Conservation (phyloP, 176 grass and related monocot genomes). For the Phoenix roebelenii region DNA sequence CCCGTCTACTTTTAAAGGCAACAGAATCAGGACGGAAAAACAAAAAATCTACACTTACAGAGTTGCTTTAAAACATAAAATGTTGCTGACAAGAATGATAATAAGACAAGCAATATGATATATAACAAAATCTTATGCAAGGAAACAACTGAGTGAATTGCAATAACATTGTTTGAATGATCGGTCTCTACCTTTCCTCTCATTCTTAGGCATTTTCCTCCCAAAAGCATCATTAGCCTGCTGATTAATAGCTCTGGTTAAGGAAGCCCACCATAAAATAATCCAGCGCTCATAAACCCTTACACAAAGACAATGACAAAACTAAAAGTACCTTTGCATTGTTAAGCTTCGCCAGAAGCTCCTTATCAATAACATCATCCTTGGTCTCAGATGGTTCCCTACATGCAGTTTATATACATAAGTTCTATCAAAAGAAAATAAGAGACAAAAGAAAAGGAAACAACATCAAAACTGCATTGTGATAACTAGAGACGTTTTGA, state of each 20-base stretch:
- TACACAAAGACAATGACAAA: not conserved
- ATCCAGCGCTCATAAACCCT: not conserved
- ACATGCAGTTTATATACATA: not conserved
- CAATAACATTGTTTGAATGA: not conserved
- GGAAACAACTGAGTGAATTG: not conserved
- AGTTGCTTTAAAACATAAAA: no score
- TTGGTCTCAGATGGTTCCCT: conserved; percentile 19
- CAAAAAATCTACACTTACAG: no score
- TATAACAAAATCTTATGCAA: no score
- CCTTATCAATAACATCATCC: conserved; percentile 10
- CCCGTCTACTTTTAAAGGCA: no score
- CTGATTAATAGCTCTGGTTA: not conserved
- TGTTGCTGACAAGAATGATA: no score
- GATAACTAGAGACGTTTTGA: conserved; percentile 10
- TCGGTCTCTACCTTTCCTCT: conserved; percentile 10
- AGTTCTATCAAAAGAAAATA: not conserved
- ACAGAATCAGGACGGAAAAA: no score
- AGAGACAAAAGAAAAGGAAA: not conserved
- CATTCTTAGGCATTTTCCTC: not conserved
- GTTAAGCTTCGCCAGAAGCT: conserved; percentile 15
- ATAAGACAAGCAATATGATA: no score
- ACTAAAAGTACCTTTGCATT: conserved; percentile 1
- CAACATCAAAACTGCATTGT: not conserved
- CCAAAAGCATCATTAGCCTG: conserved; percentile 4
- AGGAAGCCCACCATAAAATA: not conserved